Evolutionary conservation across 2,329 filamentous ascomycete genomes (phyloP), one percentile per base, ranked within the genome.

Genomic region (Colletotrichum paranaense): DNA sequence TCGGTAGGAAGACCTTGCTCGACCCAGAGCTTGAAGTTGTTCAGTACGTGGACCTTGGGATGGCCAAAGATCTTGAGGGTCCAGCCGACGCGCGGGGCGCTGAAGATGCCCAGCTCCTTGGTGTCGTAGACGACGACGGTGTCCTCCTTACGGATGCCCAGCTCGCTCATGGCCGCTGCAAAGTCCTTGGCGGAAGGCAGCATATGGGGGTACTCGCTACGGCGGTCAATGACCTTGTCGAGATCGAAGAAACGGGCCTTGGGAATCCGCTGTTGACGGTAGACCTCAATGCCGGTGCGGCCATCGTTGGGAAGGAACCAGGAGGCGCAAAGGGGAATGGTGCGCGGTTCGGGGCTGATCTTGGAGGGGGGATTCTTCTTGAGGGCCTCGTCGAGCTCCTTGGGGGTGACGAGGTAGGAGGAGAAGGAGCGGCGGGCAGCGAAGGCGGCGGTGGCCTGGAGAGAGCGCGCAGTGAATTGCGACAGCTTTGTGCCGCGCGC

Each of bases 261-360:
- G 26, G 95, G 96, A 75, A 99, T 97, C 78, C 95, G 94, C 80
- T 92, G 90, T 80, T 94, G 90, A 76, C 92, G 90, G 86, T 96
- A 99, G 56, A 92, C 91, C 76, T 97, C 88, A 77, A 93, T 91
- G 67, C 97, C 97, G 62, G 90, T 94, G 74, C 95, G 92, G 67
- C 90, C 90, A 77, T 98, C 96, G 82, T 98, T 98, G 75, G 97
- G 97, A 75, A 99, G 90, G 81, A 98, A 99, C 97, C 97, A 99
- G 28, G 95, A 90, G 59, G 95, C 97, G 83, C 95, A 98, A 55
- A 99, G 88, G 3, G 97, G 94, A 67, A 99, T 92, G 56, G 97
- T 92, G 76, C 94, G 92, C 1, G 96, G 93, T 14, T 94, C 91
- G 56, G 94, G 93, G 73, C 94, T 95, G 78, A 96, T 93, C 75